phyloP scores from a whole-genome alignment of 2,329 filamentous ascomycete genomes.

The Pestalotiopsis sp. region DNA sequence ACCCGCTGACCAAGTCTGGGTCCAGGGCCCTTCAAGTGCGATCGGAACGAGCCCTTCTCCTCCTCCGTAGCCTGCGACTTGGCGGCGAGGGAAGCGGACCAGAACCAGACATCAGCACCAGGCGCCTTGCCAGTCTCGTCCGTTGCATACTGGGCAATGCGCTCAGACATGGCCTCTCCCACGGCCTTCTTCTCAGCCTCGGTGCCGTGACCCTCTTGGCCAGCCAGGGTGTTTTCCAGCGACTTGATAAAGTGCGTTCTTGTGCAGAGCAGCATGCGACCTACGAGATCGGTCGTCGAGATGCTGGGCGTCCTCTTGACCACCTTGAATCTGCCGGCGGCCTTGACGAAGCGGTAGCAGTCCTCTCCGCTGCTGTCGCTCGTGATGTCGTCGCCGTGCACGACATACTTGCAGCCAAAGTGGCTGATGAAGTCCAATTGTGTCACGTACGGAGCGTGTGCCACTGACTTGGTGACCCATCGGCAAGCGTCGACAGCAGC shows the following conservation, averaged over 20 bases:
- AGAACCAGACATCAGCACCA: constrained; percentile 85
- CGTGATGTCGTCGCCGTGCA: constrained; percentile 96
- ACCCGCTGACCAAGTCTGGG: constrained; percentile 80
- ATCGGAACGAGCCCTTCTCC: constrained; percentile 67
- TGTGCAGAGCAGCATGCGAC: constrained; percentile 96
- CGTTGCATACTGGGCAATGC: constrained; percentile 84
- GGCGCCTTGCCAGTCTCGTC: constrained; percentile 80
- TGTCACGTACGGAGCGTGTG: constrained; percentile 92
- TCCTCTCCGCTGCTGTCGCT: constrained; percentile 92
- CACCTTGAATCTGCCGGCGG: constrained; percentile 90
- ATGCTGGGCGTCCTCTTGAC: constrained; percentile 96
- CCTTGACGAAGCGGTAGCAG: constrained; percentile 97
- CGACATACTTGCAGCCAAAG: constrained; percentile 93
- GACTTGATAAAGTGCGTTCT: constrained; percentile 89
- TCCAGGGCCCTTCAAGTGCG: constrained; percentile 71
- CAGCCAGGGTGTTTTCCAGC: constrained; percentile 68
- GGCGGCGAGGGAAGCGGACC: constrained; percentile 60
- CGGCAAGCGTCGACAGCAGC: constrained; percentile 92
- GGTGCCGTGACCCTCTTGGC: constrained; percentile 73
- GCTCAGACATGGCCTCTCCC: constrained; percentile 71
- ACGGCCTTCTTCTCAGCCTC: constrained; percentile 64
- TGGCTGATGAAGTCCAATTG: constrained; percentile 91
- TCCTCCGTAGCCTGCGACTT: constrained; percentile 49
- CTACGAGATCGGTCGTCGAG: constrained; percentile 96
- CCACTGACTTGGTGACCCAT: constrained; percentile 85